Conservation (phyloP, 352 stramenopile genomes). For the Phytophthora chlamydospora region DNA sequence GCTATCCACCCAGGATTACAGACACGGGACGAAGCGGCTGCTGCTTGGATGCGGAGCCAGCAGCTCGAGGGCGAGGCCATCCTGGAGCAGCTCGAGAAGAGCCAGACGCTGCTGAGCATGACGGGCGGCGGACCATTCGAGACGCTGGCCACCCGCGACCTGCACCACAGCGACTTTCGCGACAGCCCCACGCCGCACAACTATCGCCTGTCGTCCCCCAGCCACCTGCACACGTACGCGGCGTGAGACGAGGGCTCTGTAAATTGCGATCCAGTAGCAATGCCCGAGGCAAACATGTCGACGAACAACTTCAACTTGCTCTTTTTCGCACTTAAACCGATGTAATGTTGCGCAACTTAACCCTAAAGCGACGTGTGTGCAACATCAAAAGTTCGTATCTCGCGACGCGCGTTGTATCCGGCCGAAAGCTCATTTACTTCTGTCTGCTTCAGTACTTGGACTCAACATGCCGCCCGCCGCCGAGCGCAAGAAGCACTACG, state of each 20-base stretch:
- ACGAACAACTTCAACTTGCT: constrained; percentile 8
- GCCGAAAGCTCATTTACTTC: not conserved
- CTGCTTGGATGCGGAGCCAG: constrained; percentile 35
- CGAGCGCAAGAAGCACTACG: constrained; percentile 48
- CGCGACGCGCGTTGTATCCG: constrained; percentile 6
- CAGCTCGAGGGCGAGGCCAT: constrained; percentile 40
- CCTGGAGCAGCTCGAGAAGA: constrained; percentile 41
- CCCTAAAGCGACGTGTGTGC: too few relatives aligned
- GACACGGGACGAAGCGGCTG: constrained; percentile 30
- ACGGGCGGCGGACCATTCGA: constrained; percentile 24
- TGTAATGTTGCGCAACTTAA: not conserved
- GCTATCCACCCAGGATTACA: constrained; percentile 38
- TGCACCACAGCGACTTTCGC: constrained; percentile 45
- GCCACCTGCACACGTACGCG: constrained; percentile 20
- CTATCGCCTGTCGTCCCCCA: constrained; percentile 37
- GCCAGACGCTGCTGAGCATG: constrained; percentile 31
- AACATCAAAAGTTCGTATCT: constrained; percentile 12
- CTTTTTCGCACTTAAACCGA: constrained; percentile 21
- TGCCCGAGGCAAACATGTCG: not conserved
- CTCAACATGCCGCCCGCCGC: constrained; percentile 1
- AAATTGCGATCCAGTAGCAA: too few relatives aligned
- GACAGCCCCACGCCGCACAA: constrained; percentile 44
- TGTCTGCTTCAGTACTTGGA: constrained; percentile 5
- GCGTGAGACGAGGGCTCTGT: constrained; percentile 17
- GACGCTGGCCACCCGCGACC: constrained; percentile 11